phyloP scores from a whole-genome alignment of 2,329 filamentous ascomycete species.

The Aspergillus brasiliensis region DNA sequence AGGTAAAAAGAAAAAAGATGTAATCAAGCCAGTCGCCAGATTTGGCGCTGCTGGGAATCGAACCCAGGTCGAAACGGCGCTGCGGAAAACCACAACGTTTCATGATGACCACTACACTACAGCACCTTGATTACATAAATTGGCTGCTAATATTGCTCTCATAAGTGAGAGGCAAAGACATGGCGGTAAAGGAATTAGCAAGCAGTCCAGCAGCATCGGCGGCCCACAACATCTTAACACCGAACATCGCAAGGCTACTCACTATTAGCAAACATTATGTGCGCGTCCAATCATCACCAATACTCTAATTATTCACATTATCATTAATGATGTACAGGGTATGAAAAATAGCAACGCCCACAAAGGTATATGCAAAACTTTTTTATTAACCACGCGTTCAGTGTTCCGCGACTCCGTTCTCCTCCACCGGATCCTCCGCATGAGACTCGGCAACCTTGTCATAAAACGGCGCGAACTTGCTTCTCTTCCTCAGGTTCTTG shows the following conservation, averaged over 20 bases:
- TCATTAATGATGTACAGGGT: neutral
- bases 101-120: conserved; percentile 14
- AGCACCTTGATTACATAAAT: conserved; percentile 10
- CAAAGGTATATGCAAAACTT: neutral
- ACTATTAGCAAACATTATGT: too few species aligned
- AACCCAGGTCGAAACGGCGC: conserved; percentile 12
- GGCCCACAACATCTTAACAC: neutral
- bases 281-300: too few species aligned
- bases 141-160: neutral
- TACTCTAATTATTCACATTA: neutral
- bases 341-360: neutral
- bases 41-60: conserved; percentile 13
- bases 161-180: neutral
- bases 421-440: conserved; percentile 24
- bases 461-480: conserved; percentile 14
- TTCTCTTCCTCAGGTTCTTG: conserved; percentile 22
- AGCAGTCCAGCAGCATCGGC: neutral
- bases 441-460: conserved; percentile 10
- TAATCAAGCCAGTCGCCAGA: conserved; percentile 9
- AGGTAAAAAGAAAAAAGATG: neutral
- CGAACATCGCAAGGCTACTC: too few species aligned
- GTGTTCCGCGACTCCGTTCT: neutral
- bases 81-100: conserved; percentile 9
- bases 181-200: neutral
- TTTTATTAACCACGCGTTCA: neutral